phyloP scores from a whole-genome alignment of 2,329 filamentous ascomycete species.

The Fusarium gaditjirri region DNA sequence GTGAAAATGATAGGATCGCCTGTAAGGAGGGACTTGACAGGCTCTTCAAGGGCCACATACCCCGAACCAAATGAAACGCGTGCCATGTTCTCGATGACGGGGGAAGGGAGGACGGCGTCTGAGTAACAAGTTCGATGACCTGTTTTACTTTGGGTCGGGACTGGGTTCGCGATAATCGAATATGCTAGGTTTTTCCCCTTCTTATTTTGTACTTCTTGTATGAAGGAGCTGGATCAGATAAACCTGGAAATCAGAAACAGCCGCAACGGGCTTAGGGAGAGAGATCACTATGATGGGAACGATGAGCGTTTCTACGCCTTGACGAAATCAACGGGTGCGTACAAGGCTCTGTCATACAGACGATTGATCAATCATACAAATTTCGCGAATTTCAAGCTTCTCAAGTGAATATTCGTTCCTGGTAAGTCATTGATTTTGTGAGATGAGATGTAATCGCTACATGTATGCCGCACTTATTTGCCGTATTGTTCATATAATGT shows the following conservation, averaged over 20 bases:
- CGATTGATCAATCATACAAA: constrained; percentile 36
- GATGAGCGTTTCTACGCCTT: constrained; percentile 19
- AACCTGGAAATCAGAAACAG: constrained; percentile 25
- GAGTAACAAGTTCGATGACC: constrained; percentile 25
- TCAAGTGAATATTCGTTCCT: neutral
- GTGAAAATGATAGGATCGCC: neutral
- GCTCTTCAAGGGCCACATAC: neutral
- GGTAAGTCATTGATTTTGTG: neutral
- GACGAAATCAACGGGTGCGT: constrained; percentile 25
- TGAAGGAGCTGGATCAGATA: constrained; percentile 35
- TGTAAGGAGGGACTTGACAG: neutral
- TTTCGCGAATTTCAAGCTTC: constrained; percentile 3
- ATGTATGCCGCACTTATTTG: neutral
- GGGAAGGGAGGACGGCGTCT: constrained; percentile 7
- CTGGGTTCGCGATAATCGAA: constrained; percentile 27
- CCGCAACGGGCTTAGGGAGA: constrained; percentile 13
- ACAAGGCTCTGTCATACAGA: constrained; percentile 19
- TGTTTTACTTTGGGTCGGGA: constrained; percentile 11
- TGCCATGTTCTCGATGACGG: constrained; percentile 15
- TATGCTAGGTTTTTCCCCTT: constrained; percentile 17
- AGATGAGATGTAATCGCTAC: neutral
- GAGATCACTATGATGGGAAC: constrained; percentile 20
- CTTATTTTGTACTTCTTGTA: constrained; percentile 32
- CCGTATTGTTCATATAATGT: neutral
- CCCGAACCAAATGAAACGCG: constrained; percentile 4